Evolutionary conservation across 805 yeast genomes (phyloP), one percentile per base, ranked within the genome.

Genomic region (Metschnikowia noctiluminum): DNA sequence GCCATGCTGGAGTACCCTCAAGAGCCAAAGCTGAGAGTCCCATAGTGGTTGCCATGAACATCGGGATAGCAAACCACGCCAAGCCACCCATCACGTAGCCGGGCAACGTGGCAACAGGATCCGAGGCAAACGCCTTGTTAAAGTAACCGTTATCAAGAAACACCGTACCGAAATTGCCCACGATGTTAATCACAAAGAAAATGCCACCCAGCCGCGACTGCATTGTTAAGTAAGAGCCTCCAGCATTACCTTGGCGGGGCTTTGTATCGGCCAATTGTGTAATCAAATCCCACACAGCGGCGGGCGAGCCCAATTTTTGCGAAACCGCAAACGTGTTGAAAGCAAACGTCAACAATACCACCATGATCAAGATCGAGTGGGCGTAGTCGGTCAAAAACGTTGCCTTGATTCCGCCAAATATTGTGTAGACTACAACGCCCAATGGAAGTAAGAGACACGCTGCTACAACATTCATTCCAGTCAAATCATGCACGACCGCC

Each of bases 51-150:
- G 95, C 87, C 44, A 82, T 77, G 49, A 87, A 77, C 73, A 84
- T 84, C 40, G 97, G 97, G 55, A 90, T 84, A 7, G 96, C 91
- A 63, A 88, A 85, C 96, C 96, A 90, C 0, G 92, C 85, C 39
- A 90, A 65, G 28, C 96, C 96, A 50, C 96, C 97, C 49, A 87
- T 68, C 28, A 88, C 82, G 65, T 90, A 90, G 16, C 96, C 97
- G 7, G 94, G 91, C 56, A 89, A 71, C 28, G 95, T 89, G 40
- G 94, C 83, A 8, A 82, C 86, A 16, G 96, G 94, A 51, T 84
- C 77, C 9, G 92, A 84, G 28, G 95, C 89, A 63, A 89, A 85
- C 11, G 95, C 95, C 70, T 89, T 89, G 69, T 86, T 86, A 83
- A 90, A 88, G 69, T 89, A 89, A 28, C 95, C 94, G 57, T 85